Evolutionary conservation across 257 asterid species (phyloP), one percentile per base, ranked within the genome.

Genomic region (Euphrasia confusa): DNA sequence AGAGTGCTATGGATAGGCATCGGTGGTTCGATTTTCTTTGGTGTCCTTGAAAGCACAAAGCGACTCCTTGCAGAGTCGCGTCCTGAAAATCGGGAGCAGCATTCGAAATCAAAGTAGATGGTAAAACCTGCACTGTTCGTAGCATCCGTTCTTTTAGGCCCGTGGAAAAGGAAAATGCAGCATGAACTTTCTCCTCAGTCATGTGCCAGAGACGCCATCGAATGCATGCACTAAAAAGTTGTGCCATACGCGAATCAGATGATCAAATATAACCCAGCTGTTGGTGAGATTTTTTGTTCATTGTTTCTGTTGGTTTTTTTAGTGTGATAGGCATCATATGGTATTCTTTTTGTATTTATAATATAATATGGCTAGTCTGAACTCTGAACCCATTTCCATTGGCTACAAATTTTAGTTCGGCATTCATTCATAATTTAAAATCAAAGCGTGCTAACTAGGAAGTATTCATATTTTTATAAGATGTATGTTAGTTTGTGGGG

Each of bases 1-100:
- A 86, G 97, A 72, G 98, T 92, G 65, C 72, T 92, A 71, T 92
- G 98, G 98, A 92, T 92, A 71, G 98, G 98, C 70, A 84, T 92
- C 4, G 98, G 98, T 1, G 98, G 98, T 62, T 92, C 98, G 6
- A 92, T 92, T 77, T 92, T 92, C 83, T 92, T 92, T 40, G 88
- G 98, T 14, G 94, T 91, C 63, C 96, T 91, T 54, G 98, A 91
- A 75, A 72, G 94, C 61, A 84, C 94, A 1, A 91, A 91, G 74
- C 80, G 80, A 37, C 61, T 68, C 67, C 88, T 91, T 26, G 89
- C 83, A 4, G 76, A 85, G 77, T 79, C 70, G 71, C 91, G 86
- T 21, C 86, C 86, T 2, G 57, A 71, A 58, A 67, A 56, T 24
- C 76, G 54, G 71, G 64, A 28, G 39, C 11, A 63, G 39, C 9